A percentile compares a stretch with the other conserved stretches of the same genome.
Conservation (phyloP, 108 stramenopile genomes). For the Cyclotella distinguenda region DNA sequence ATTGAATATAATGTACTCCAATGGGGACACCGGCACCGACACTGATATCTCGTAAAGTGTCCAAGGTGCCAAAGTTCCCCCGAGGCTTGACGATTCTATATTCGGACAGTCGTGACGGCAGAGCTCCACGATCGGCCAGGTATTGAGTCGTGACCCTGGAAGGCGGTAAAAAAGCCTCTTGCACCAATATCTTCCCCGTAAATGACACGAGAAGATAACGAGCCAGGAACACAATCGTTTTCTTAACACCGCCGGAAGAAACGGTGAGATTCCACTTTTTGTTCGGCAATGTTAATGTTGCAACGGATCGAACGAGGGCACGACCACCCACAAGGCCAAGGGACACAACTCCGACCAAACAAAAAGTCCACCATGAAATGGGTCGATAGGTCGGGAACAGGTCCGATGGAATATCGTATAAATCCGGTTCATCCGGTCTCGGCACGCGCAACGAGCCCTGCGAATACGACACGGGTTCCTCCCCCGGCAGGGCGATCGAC, state of each 20-base stretch:
- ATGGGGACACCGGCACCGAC: slow-evolving; percentile 12
- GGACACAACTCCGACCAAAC: slow-evolving; percentile 28
- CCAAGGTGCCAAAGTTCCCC: neutral
- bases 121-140: slow-evolving; percentile 44
- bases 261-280: neutral
- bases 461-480: no score
- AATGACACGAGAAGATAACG: slow-evolving; percentile 15
- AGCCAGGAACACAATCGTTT: neutral
- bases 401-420: slow-evolving; percentile 56
- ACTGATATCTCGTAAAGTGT: neutral
- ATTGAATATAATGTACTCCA: slow-evolving; percentile 64
- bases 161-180: slow-evolving; percentile 59
- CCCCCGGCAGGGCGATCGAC: neutral
- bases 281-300: no score
- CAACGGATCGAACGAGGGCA: neutral
- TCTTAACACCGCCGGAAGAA: neutral
- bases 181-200: slow-evolving; percentile 34
- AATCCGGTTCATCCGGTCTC: slow-evolving; percentile 52
- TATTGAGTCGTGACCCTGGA: slow-evolving; percentile 55
- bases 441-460: neutral
- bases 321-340: slow-evolving; percentile 25
- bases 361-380: slow-evolving; percentile 34
- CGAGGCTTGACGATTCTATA: slow-evolving; percentile 43
- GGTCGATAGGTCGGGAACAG: slow-evolving; percentile 54
- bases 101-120: slow-evolving; percentile 64